Conservation (phyloP, 1,139 yeast genomes). For the Scheffersomyces parashehatae region DNA sequence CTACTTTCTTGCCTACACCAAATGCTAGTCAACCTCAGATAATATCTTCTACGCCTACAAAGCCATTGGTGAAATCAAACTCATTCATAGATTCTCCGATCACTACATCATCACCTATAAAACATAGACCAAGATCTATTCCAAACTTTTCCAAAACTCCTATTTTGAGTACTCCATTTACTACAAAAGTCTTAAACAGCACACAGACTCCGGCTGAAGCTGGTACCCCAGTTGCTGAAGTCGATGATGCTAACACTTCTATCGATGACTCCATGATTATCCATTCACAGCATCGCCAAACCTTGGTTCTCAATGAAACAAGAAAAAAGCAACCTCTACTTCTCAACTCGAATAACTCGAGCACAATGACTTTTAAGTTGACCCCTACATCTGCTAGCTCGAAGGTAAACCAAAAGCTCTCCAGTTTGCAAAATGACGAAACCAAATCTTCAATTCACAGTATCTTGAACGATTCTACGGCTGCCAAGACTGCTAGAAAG, state of each 20-base stretch:
- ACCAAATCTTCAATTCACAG: slow-evolving; percentile 17
- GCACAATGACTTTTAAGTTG: slow-evolving; percentile 46
- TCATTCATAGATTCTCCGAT: slow-evolving; percentile 26
- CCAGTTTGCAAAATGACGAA: slow-evolving; percentile 8
- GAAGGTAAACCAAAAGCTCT: slow-evolving; percentile 14
- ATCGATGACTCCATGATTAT: slow-evolving; percentile 22
- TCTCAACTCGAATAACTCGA: slow-evolving; percentile 31
- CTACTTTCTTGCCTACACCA: background rate
- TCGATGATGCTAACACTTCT: slow-evolving; percentile 21
- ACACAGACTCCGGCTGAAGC: background rate
- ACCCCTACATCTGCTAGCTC: slow-evolving; percentile 20
- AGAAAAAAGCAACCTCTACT: slow-evolving; percentile 41
- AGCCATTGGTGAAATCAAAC: slow-evolving; percentile 28
- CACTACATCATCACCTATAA: slow-evolving; percentile 20
- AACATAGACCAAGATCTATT: slow-evolving; percentile 24
- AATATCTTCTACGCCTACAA: slow-evolving; percentile 29
- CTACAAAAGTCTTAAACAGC: background rate
- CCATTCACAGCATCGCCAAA: slow-evolving; percentile 10
- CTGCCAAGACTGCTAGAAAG: slow-evolving; percentile 19
- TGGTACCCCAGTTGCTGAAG: background rate
- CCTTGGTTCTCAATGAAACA: slow-evolving; percentile 33
- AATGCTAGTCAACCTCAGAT: slow-evolving; percentile 6
- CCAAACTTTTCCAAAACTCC: slow-evolving; percentile 9
- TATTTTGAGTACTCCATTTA: background rate
- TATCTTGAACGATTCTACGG: slow-evolving; percentile 17